Evolutionary conservation across 2,329 filamentous ascomycete genomes (phyloP), one percentile per base, ranked within the genome.

Genomic region (Exutisphaerella laricina): DNA sequence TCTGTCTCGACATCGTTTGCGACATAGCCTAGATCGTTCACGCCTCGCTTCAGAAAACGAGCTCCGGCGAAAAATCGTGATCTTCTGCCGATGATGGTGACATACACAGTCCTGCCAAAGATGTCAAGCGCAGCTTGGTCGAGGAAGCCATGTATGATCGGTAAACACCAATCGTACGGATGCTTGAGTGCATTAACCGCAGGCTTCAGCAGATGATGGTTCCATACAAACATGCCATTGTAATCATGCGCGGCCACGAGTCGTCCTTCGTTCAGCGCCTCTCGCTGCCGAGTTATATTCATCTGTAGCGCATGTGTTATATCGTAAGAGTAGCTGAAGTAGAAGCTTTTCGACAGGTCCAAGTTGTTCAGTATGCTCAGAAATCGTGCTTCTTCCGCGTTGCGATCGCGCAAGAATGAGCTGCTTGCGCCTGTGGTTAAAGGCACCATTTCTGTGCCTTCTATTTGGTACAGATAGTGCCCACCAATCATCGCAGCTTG

Each of bases 1-100:
- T 98, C 92, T 1, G 92, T 97, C 67, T 98, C 94, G 17, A 98
- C 92, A 65, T 98, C 94, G 60, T 98, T 98, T 39, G 92, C 94
- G 41, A 98, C 92, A 62, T 94, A 94, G 10, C 92, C 90, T 61
- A 89, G 64, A 63, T 98, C 92, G 58, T 98, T 98, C 35, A 88
- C 85, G 22, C 92, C 92, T 45, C 92, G 82, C 66, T 98, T 98
- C 40, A 98, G 68, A 55, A 96, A 98, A 3, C 92, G 78, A 26
- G 92, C 92, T 20, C 92, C 92, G 2, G 92, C 92, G 65, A 97
- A 98, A 65, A 87, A 88, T 6, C 92, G 79, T 12, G 92, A 98
- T 22, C 92, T 80, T 43, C 92, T 77, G 3, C 92, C 94, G 57
- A 98, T 94, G 39, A 98, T 82, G 0, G 90, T 94, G 35, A 98